Evolutionary conservation across 257 asterid species (phyloP).

Genomic region (Plectranthus barbatus): DNA sequence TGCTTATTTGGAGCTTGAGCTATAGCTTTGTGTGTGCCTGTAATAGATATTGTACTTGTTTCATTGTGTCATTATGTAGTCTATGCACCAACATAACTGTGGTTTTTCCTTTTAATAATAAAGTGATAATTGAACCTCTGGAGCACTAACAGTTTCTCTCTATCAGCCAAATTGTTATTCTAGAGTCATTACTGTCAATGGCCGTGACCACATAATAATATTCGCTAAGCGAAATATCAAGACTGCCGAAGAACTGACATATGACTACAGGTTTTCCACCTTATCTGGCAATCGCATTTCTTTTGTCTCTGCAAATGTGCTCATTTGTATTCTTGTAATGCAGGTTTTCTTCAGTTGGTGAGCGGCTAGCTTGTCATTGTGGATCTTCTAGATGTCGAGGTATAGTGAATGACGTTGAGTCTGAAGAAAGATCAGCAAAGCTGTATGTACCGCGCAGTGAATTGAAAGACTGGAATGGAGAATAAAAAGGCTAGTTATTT

Average conservation of each 20-base stretch:
- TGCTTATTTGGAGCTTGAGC: too few relatives aligned
- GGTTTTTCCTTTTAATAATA: not conserved
- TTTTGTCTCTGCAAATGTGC: slow-evolving; percentile 3
- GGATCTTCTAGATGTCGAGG: slow-evolving; percentile 91
- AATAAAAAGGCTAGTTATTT: slow-evolving; percentile 41
- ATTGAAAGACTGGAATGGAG: slow-evolving; percentile 73
- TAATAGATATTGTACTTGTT: not conserved
- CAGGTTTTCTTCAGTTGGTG: slow-evolving; percentile 79
- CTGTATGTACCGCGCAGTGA: slow-evolving; percentile 53
- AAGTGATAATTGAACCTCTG: not conserved
- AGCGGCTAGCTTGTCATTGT: slow-evolving; percentile 77
- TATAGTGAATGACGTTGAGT: slow-evolving; percentile 80
- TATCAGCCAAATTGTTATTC: slow-evolving; percentile 98
- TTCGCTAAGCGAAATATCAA: slow-evolving; percentile 87
- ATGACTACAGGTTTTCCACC: slow-evolving; percentile 79
- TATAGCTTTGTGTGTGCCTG: too few relatives aligned
- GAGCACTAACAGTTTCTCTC: slow-evolving; percentile 6
- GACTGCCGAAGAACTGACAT: slow-evolving; percentile 85
- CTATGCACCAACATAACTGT: not conserved
- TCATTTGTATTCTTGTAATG: slow-evolving; percentile 9
- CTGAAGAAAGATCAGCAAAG: slow-evolving; percentile 66
- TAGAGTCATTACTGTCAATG: slow-evolving; percentile 59
- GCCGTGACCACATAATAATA: slow-evolving; percentile 77
- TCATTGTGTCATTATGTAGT: not conserved
- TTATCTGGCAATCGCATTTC: slow-evolving; percentile 4